Evolutionary conservation across 306 rosid genomes (phyloP).

Genomic region (Trifolium fragiferum): DNA sequence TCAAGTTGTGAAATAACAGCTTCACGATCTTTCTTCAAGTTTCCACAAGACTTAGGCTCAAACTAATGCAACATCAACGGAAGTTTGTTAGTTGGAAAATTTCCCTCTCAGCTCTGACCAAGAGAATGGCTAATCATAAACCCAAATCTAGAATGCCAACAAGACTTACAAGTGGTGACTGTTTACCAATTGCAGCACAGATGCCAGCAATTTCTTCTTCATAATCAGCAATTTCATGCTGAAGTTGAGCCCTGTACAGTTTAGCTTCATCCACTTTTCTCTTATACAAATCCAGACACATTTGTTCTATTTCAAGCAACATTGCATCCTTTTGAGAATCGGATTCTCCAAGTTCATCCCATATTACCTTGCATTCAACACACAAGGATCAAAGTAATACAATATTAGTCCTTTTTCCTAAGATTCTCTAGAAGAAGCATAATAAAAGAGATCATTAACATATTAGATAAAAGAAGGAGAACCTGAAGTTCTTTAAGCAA

Average conservation of each 20-base stretch:
- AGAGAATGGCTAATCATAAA: slow-evolving; percentile 9
- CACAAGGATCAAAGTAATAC: slow-evolving; percentile 21
- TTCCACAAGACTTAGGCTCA: slow-evolving; percentile 49
- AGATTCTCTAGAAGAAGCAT: slow-evolving; percentile 2
- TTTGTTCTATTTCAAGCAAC: slow-evolving; percentile 66
- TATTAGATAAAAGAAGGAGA: neutral
- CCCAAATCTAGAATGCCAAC: slow-evolving; percentile 25
- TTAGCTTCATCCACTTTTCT: slow-evolving; percentile 66
- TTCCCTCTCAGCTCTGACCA: neutral
- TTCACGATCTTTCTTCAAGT: slow-evolving; percentile 65
- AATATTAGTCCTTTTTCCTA: neutral
- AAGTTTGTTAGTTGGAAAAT: slow-evolving; percentile 34
- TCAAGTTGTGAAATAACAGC: slow-evolving; percentile 53
- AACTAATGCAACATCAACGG: slow-evolving; percentile 46
- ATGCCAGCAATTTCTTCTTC: slow-evolving; percentile 61
- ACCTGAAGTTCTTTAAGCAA: slow-evolving; percentile 82
- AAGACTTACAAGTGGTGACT: slow-evolving; percentile 51
- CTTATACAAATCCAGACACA: slow-evolving; percentile 62
- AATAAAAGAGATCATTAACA: slow-evolving; percentile 29
- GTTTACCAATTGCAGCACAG: slow-evolving; percentile 64
- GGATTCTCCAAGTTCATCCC: slow-evolving; percentile 87
- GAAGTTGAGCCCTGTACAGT: slow-evolving; percentile 55
- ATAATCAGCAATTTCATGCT: slow-evolving; percentile 56
- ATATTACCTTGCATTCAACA: slow-evolving; percentile 58
- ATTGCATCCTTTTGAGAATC: slow-evolving; percentile 55